Percentiles rank a stretch among this genome's conserved stretches.
phyloP scores from a whole-genome alignment of 192 early-diverging fungal genomes.

The Physocladia obscura region DNA sequence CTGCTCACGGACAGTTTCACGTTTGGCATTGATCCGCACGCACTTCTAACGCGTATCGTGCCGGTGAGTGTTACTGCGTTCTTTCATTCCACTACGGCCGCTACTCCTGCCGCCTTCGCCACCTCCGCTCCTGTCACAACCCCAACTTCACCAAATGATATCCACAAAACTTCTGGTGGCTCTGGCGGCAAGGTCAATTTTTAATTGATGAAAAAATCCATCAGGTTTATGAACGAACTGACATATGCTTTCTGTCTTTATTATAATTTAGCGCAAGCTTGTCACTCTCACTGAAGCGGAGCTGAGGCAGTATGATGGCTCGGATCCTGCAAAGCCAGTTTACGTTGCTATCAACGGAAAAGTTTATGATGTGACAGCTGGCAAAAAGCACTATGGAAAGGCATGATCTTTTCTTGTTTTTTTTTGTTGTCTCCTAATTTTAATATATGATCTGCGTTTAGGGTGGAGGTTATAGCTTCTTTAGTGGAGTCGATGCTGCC shows the following conservation, averaged over 20 bases:
- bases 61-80: constrained; percentile 23
- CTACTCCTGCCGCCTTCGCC: neutral
- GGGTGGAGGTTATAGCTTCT: constrained; percentile 73
- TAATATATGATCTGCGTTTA: neutral
- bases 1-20: constrained; percentile 46
- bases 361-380: constrained; percentile 88
- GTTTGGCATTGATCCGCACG: constrained; percentile 43
- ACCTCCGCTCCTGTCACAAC: neutral
- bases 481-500: constrained; percentile 91
- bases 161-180: neutral
- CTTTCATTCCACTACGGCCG: neutral
- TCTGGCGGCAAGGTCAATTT: neutral
- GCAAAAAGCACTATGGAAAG: constrained; percentile 74
- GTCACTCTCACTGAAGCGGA: constrained; percentile 70
- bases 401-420: too few species aligned
- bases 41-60: constrained; percentile 35
- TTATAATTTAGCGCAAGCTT: neutral
- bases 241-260: neutral
- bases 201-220: too few species aligned
- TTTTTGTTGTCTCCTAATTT: neutral
- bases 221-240: too few species aligned
- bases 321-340: constrained; percentile 74
- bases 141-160: neutral
- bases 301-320: constrained; percentile 81
- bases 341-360: constrained; percentile 90